These are phyloP conservation scores for Syzygium jambos DNA, from an alignment of 345 rosid species.

Conservation along the genomic window DNA sequence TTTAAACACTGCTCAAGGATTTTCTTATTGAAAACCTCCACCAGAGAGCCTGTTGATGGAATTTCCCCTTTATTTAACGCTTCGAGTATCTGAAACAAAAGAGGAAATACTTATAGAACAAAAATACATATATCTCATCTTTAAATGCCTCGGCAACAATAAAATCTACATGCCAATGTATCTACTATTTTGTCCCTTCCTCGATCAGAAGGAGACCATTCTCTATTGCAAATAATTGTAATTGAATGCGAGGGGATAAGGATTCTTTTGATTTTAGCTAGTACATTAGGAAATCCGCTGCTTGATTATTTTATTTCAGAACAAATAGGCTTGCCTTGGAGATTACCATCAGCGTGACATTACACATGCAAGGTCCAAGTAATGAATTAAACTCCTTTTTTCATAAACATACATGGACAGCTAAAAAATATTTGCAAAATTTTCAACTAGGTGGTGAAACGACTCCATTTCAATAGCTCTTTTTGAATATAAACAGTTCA, in stretches of 20 bases:
- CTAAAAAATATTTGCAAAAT: background rate
- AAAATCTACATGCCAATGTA: background rate
- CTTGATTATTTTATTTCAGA: background rate
- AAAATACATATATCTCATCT: background rate
- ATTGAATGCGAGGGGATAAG: background rate
- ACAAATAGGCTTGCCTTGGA: background rate
- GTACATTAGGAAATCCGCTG: background rate
- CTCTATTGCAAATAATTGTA: background rate
- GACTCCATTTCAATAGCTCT: background rate
- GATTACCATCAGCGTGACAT: background rate
- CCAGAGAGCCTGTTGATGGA: conserved; percentile 98
- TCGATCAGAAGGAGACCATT: background rate
- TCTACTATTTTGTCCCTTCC: background rate
- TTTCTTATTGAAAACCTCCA: conserved; percentile 92
- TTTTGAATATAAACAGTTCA: background rate
- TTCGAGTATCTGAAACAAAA: conserved; percentile 70
- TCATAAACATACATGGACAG: background rate
- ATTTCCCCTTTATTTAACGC: conserved; percentile 99
- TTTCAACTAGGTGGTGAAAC: background rate
- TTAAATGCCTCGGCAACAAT: background rate
- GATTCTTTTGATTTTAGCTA: background rate
- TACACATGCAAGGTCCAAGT: background rate
- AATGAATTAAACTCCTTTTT: background rate
- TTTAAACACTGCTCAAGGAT: conserved; percentile 84
- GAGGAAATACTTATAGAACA: background rate